Percentiles rank a stretch among this genome's conserved stretches.
Conservation (phyloP, 164 flowering plant species). For the Malania oleifera region DNA sequence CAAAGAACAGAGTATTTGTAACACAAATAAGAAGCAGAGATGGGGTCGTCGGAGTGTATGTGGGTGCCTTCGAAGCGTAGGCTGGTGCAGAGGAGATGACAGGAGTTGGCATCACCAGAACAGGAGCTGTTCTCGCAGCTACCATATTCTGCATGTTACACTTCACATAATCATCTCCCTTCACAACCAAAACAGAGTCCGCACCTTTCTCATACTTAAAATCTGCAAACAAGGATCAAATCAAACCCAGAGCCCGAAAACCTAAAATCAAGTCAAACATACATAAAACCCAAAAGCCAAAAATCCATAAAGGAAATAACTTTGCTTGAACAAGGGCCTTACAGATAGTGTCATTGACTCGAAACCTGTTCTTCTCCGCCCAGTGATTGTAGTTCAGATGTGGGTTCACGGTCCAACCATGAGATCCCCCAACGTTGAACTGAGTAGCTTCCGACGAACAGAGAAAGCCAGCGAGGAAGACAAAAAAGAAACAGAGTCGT, state of each 20-base stretch:
- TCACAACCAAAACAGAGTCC: slow-evolving; percentile 67
- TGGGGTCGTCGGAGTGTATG: slow-evolving; percentile 1
- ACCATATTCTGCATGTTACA: slow-evolving; percentile 42
- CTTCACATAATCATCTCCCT: slow-evolving; percentile 41
- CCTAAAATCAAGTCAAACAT: background rate
- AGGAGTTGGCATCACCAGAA: background rate
- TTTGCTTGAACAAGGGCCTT: too few species aligned
- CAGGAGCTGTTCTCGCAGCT: slow-evolving; percentile 34
- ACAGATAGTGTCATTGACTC: slow-evolving; percentile 46
- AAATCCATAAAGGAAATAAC: background rate
- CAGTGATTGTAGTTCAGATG: slow-evolving; percentile 36
- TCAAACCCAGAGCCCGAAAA: background rate
- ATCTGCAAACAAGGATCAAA: slow-evolving; percentile 26
- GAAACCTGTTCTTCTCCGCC: slow-evolving; percentile 44
- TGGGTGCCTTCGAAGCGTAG: background rate
- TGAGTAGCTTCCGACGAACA: slow-evolving; percentile 18
- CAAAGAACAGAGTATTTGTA: too few species aligned
- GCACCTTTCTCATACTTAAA: slow-evolving; percentile 52
- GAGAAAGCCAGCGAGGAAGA: slow-evolving; percentile 2
- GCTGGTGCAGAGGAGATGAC: background rate
- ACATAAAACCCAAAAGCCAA: slow-evolving; percentile 3
- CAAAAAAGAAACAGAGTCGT: slow-evolving; percentile 11
- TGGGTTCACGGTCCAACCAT: slow-evolving; percentile 44
- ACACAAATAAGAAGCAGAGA: too few species aligned
- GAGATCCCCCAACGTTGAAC: slow-evolving; percentile 42